Base-by-base conservation (phyloP, 176 grass and related monocot species). In the Juncus effusus region DNA sequence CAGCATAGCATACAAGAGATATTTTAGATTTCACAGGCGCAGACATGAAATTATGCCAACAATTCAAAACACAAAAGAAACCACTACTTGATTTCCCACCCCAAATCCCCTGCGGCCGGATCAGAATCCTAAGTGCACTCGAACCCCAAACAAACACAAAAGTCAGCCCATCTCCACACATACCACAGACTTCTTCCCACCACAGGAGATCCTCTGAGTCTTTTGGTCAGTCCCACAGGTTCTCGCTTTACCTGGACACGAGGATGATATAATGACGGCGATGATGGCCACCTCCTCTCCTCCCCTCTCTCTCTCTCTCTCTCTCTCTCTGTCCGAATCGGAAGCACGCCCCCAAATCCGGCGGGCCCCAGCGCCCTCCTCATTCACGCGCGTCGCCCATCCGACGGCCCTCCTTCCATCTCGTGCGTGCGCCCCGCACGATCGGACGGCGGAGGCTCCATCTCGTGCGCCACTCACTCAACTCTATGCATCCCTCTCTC, bases 231-330 rank as follows among this genome's bases (percentile, higher is more conserved):
- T 58, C 54, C 14, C 69, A 72, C 69, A 72, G 69, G 69, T 59
- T 12, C 4, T 72, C 3, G 53, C 69, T 72, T 72, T 72, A 72
- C 38, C 69, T 56, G 49, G 69, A 72, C 69, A 59, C 69, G 69
- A 72, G 69, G 69, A 72, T 72, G 69, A 72, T 72, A 72, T 72
- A 72, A 72, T 72, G 69, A 60, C 69, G 69, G 69, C 69, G 69
- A 72, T 72, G 69, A 72, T 72, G 69, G 69, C 54, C 39, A 13
- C 52, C 73, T 56, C 60, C 55, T 74, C 63, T 55, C 38, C 16
- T 3, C 52, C 59, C 56, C 57, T 38, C 13, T 51, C 51, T 58
- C 60, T 16, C 42, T 28, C 62, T 40, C 56, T 7, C 6, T 60
- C 69, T 38, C 62, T 68, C 35, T 45, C 49, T 15, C 47, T 70